phyloP scores from a whole-genome alignment of 805 yeast genomes.

The Cyberlindnera euphorbiae region DNA sequence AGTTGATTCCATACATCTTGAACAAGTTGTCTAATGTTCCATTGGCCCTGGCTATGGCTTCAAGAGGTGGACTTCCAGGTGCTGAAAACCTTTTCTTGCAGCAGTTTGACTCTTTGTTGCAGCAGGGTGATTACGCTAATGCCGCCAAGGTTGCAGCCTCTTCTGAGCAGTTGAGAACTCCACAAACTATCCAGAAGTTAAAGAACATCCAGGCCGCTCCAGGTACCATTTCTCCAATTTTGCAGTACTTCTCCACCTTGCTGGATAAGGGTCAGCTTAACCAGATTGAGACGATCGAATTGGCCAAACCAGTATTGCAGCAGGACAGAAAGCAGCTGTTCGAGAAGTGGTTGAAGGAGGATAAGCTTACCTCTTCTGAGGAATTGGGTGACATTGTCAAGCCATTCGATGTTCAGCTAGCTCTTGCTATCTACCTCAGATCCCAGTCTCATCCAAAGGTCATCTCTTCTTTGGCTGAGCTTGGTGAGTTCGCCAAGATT shows the following conservation, averaged over 20 bases:
- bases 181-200: constrained; percentile 88
- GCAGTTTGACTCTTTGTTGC: constrained; percentile 82
- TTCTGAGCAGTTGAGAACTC: constrained; percentile 88
- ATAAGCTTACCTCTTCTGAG: constrained; percentile 91
- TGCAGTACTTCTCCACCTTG: constrained; percentile 86
- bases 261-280: constrained; percentile 91
- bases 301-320: constrained; percentile 91
- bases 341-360: constrained; percentile 96
- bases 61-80: constrained; percentile 96
- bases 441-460: constrained; percentile 84
- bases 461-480: constrained; percentile 85
- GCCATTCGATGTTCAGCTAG: constrained; percentile 78
- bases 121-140: constrained; percentile 79
- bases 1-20: constrained; percentile 84
- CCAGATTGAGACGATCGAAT: constrained; percentile 88
- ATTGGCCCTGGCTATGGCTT: constrained; percentile 81
- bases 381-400: constrained; percentile 95
- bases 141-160: constrained; percentile 98
- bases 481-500: constrained; percentile 95
- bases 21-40: constrained; percentile 81
- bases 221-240: constrained; percentile 90
- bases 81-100: constrained; percentile 89
- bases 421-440: constrained; percentile 85
- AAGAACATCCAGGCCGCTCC: constrained; percentile 88
- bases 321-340: constrained; percentile 90